Evolutionary conservation across 2,329 filamentous ascomycete species (phyloP), one percentile per base, ranked within the genome.

Genomic region (Colletotrichum brevisporum): DNA sequence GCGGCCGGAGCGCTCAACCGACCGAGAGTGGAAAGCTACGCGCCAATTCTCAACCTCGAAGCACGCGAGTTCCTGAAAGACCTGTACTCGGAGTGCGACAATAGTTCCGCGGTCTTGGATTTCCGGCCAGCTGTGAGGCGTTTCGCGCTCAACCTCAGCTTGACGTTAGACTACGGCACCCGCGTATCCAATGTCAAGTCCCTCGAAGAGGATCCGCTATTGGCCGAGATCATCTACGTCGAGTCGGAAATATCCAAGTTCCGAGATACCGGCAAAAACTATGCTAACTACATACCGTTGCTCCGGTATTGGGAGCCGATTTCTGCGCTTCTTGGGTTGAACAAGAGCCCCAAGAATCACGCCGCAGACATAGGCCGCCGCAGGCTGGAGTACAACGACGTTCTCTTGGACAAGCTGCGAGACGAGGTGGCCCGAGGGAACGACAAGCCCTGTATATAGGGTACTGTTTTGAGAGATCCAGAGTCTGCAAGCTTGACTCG

Each of bases 1-100:
- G 89, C 90, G 1, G 90, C 89, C 0, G 91, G 89, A 0, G 90
- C 90, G 0, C 80, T 92, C 53, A 92, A 92, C 76, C 84, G 87
- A 5, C 89, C 89, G 0, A 88, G 89, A 0, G 87, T 90, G 8
- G 88, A 91, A 73, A 89, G 86, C 5, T 92, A 92, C 75, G 90
- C 90, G 83, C 90, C 89, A 0, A 66, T 66, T n/a, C 21, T 66
- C 67, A 74, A 73, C 71, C 85, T 91, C 36, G 90, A 92, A 73
- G 84, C 86, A 83, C 54, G 89, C 26, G 76, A 74, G 13, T 78
- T 88, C 54, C 89, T 91, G 76, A 86, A 85, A 63, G 89, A 91
- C 71, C 82, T 91, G 62, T 81, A 90, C 63, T 78, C 82, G 12
- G 85, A 90, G 71, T 85, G 83, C 68, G 82, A 86, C 39, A 80